Evolutionary conservation across 495 filamentous ascomycete species (phyloP), one percentile per base, ranked within the genome.

Genomic region (Acidomyces sp.): DNA sequence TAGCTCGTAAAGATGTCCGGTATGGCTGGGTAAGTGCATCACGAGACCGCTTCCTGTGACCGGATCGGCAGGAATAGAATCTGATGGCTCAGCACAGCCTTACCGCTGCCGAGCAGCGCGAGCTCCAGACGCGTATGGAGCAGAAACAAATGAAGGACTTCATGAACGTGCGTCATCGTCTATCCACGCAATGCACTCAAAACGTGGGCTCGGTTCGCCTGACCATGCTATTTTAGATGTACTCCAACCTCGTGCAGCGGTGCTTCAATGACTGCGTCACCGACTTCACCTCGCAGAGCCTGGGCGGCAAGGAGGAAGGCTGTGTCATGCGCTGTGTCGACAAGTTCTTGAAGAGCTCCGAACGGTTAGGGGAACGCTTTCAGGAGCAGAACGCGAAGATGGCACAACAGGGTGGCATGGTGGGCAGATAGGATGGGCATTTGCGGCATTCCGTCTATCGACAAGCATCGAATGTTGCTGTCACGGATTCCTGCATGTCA

Each of bases 81-180:
- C 32, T 45, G 24, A 45, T 29, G 15, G 16, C 23, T n/a, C n/a
- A 24, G 27, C 16, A 16, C 55, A 70, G 72, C 46, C 84, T 97
- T 61, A 86, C 77, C 45, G 60, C 72, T 51, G 60, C 78, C 41
- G 90, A 99, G 66, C 81, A 86, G 65, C 79, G 82, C 62, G 85
- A 96, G 70, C 80, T 99, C 60, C 76, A 88, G 55, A 54, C 69
- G 61, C 82, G 88, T 62, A 83, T 96, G 72, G 83, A 96, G 68
- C 79, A 79, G 64, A 87, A 86, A 65, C 90, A 99, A 68, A 78
- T 96, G 73, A 93, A 93, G 68, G 88, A 95, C 48, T 95, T 97
- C 59, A 93, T 95, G 81, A 81, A 72, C 49, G 90, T 96, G 74
- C 44, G 67, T 60, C 69, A 34, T 29, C 23, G 42, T 16, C 15